Evolutionary conservation across 2,329 filamentous ascomycete genomes (phyloP), one percentile per base, ranked within the genome.

Genomic region (Pseudogymnoascus sp.): DNA sequence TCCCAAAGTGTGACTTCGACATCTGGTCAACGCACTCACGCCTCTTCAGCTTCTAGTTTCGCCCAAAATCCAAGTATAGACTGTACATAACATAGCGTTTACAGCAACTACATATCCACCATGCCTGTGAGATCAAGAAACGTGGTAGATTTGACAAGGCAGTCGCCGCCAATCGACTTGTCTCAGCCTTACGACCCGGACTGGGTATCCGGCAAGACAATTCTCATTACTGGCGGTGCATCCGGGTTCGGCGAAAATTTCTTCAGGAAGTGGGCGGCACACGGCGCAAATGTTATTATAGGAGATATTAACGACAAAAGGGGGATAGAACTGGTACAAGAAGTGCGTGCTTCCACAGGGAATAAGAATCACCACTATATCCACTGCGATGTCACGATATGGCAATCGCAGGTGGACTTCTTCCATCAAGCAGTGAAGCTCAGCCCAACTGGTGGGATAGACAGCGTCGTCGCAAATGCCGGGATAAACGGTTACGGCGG

Each of bases 391-490:
- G 86, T 89, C 8, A 84, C 82, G 1, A 76, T 80, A 64, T 89
- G 85, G 84, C 74, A 83, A 44, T 82, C 81, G 5, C 86, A 89
- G 68, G 81, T 84, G 50, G 74, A 78, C 29, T 77, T 89, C 60
- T 90, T 89, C 76, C 81, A 82, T 47, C 72, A 78, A 60, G 84
- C 84, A 2, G 74, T 77, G 37, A 74, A 75, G 60, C 73, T 82
- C 61, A 85, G 82, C 63, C 78, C 78, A 0, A 76, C 80, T 59
- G 78, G 79, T 13, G 78, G 79, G 10, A 79, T 88, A 64, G 84
- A 88, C 71, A 75, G 79, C 17, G 84, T 88, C 4, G 83, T 88
- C 50, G 84, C 85, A 64, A 88, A 87, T 68, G 86, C 86, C 0
- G 87, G 86, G 54, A 81, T 88, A 65, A 76, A 78, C 41, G 77